Percentiles rank a stretch among this genome's conserved stretches.
Evolutionary conservation across 495 filamentous ascomycete species (phyloP).

Genomic region (Hypoxylon cercidicola): DNA sequence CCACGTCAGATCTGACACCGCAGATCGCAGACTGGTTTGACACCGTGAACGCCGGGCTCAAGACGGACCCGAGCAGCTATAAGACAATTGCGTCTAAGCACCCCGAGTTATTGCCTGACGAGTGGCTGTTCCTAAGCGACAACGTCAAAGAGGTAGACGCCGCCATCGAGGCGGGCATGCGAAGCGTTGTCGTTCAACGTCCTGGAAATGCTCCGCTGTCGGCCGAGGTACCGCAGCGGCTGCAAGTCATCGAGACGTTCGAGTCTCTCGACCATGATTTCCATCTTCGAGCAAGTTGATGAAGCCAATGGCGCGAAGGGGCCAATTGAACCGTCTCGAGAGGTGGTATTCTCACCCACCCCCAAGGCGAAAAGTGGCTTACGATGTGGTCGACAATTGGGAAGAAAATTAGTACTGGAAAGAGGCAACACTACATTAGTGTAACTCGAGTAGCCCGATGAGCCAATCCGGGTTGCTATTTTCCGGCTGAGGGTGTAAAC

Average conservation of each 20-base stretch:
- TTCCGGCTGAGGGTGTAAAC: constrained; percentile 29
- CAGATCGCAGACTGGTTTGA: constrained; percentile 72
- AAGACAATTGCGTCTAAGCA: constrained; percentile 61
- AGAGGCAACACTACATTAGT: constrained; percentile 13
- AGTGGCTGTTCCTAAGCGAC: constrained; percentile 77
- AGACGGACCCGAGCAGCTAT: constrained; percentile 70
- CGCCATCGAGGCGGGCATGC: constrained; percentile 70
- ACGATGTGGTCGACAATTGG: constrained; percentile 13
- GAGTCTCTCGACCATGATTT: constrained; percentile 46
- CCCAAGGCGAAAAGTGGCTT: constrained; percentile 8
- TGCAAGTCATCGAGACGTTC: constrained; percentile 60
- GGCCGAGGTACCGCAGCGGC: constrained; percentile 52
- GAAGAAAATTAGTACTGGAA: constrained; percentile 19
- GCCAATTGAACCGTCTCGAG: neutral
- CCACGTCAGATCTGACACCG: constrained; percentile 64
- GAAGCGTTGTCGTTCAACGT: constrained; percentile 67
- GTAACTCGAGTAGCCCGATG: constrained; percentile 26
- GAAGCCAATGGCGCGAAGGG: neutral
- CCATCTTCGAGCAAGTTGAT: constrained; percentile 17
- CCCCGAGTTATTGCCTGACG: constrained; percentile 48
- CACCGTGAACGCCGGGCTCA: constrained; percentile 77
- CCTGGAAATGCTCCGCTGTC: constrained; percentile 69
- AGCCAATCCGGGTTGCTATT: constrained; percentile 28
- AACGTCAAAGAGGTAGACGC: constrained; percentile 75
- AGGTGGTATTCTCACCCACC: constrained; percentile 9